These are phyloP conservation scores for Fagopyrum esculentum DNA, from an alignment of 148 eudicot genomes.

Conservation along the genomic window DNA sequence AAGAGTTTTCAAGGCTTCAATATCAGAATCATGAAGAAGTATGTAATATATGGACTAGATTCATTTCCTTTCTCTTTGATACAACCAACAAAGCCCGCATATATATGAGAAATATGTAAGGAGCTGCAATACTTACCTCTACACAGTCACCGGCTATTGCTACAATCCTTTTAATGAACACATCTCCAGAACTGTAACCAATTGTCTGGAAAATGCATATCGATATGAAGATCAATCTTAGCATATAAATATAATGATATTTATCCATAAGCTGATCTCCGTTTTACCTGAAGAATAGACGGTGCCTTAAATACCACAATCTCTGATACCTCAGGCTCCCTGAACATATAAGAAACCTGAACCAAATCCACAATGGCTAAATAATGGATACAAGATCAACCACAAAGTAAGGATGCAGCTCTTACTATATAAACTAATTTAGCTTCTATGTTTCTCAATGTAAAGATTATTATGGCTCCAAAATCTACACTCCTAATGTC, in stretches of 20 bases:
- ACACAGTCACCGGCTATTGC: conserved; percentile 77
- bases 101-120: neutral
- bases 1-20: no score
- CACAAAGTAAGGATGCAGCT: neutral
- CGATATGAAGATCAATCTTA: neutral
- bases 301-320: conserved; percentile 83
- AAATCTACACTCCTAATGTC: neutral
- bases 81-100: no score
- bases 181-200: conserved; percentile 58
- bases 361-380: neutral
- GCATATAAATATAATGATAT: neutral
- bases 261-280: neutral
- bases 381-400: neutral
- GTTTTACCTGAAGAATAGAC: conserved; percentile 58
- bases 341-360: conserved; percentile 70
- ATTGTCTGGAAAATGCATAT: neutral
- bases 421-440: neutral
- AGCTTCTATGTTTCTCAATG: neutral
- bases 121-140: conserved; percentile 40
- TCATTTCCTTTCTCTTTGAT: no score
- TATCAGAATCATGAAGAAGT: no score
- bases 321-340: conserved; percentile 71
- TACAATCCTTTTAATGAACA: conserved; percentile 74
- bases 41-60: no score
- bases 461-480: neutral